Conservation (phyloP, 257 asterid genomes). For the Eustoma russellianum region DNA sequence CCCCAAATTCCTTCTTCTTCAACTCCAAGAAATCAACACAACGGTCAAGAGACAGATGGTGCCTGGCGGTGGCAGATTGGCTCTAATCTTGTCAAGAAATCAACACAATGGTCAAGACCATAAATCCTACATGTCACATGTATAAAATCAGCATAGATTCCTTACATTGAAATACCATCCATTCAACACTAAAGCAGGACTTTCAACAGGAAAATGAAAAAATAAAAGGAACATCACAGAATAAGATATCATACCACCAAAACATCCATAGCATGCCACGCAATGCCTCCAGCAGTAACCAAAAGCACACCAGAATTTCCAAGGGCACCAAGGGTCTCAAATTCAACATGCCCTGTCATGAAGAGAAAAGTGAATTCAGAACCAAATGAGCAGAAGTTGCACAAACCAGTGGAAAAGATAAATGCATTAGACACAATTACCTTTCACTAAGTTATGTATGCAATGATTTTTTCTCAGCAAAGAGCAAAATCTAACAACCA, state of each 20-base stretch:
- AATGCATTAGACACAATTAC: too few species aligned
- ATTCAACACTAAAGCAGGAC: constrained; percentile 1
- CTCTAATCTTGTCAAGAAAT: too few species aligned
- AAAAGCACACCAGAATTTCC: constrained; percentile 79
- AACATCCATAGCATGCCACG: constrained; percentile 87
- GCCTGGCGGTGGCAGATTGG: too few species aligned
- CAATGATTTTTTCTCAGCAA: too few species aligned
- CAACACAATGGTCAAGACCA: too few species aligned
- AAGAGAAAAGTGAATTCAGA: constrained; percentile 15
- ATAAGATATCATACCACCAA: constrained; percentile 36
- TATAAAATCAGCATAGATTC: not conserved
- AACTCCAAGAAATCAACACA: too few species aligned
- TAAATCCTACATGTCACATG: constrained; percentile 34
- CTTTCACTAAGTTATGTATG: too few species aligned
- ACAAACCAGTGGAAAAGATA: too few species aligned
- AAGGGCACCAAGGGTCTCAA: constrained; percentile 96
- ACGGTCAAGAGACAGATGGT: too few species aligned
- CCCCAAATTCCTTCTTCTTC: too few species aligned
- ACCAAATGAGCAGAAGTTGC: not conserved
- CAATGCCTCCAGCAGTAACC: constrained; percentile 94
- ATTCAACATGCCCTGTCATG: constrained; percentile 81
- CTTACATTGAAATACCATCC: not conserved
- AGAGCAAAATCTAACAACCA: too few species aligned
- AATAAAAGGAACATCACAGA: not conserved
- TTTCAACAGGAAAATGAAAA: not conserved